Percentiles rank a stretch among this genome's conserved stretches.
Evolutionary conservation across 2,329 filamentous ascomycete species (phyloP).

Genomic region (Trichophyton equinum): DNA sequence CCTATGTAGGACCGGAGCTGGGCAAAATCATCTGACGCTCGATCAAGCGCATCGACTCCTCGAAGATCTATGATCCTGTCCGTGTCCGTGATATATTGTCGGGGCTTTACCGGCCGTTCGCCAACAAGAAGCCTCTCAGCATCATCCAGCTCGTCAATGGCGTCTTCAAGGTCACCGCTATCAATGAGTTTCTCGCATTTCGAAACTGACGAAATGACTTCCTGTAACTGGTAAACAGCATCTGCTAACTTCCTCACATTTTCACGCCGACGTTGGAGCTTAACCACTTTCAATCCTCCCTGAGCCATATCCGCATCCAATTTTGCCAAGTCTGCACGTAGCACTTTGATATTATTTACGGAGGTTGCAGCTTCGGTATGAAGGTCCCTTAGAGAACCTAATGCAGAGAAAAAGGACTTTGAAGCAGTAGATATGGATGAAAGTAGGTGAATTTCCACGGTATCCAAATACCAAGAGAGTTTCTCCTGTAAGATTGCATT

Average conservation of each 20-base stretch:
- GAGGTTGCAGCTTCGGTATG: slow-evolving; percentile 88
- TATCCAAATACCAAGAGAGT: slow-evolving; percentile 99
- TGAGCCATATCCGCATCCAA: slow-evolving; percentile 80
- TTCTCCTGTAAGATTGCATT: slow-evolving; percentile 98
- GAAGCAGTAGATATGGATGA: slow-evolving; percentile 92
- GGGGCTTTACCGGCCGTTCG: slow-evolving; percentile 36
- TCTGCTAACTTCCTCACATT: slow-evolving; percentile 74
- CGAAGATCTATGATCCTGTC: slow-evolving; percentile 55
- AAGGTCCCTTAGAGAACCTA: slow-evolving; percentile 79
- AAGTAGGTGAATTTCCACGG: slow-evolving; percentile 92
- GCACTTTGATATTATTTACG: slow-evolving; percentile 67
- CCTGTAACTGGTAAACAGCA: slow-evolving; percentile 69
- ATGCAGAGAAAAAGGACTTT: slow-evolving; percentile 86
- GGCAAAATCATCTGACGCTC: slow-evolving; percentile 63
- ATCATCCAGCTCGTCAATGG: slow-evolving; percentile 62
- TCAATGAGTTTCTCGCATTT: slow-evolving; percentile 73
- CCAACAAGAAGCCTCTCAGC: slow-evolving; percentile 73
- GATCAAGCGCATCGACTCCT: slow-evolving; percentile 64
- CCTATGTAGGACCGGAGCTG: slow-evolving; percentile 70
- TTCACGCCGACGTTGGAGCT: slow-evolving; percentile 66
- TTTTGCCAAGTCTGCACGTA: slow-evolving; percentile 65
- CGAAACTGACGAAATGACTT: slow-evolving; percentile 62
- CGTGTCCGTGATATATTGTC: slow-evolving; percentile 15
- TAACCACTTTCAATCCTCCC: slow-evolving; percentile 72
- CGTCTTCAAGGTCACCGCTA: slow-evolving; percentile 67